These are phyloP conservation scores for Calophaca sinica DNA, from an alignment of 306 rosid genomes.

Conservation along the genomic window DNA sequence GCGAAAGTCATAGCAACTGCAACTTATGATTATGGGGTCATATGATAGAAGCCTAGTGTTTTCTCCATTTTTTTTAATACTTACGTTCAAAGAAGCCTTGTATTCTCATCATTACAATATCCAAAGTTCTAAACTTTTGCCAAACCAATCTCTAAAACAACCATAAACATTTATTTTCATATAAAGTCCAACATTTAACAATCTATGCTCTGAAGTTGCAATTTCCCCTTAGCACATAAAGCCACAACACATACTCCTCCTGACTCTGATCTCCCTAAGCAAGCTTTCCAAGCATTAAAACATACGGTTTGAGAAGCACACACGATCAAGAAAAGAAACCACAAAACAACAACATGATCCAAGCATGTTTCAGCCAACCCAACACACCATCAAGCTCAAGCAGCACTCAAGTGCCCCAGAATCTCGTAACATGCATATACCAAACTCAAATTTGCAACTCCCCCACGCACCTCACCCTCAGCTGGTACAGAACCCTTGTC, in stretches of 20 bases:
- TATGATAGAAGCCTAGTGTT: neutral
- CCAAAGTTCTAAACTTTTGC: too few species aligned
- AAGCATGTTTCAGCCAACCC: neutral
- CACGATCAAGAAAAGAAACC: too few species aligned
- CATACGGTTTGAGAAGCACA: neutral
- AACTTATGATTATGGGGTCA: too few species aligned
- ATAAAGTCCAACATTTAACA: too few species aligned
- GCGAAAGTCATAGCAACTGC: neutral
- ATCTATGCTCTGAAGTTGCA: too few species aligned
- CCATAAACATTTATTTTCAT: too few species aligned
- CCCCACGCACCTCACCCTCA: neutral
- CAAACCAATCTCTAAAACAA: too few species aligned
- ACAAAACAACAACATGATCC: neutral
- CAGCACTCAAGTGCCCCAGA: neutral
- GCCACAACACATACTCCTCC: too few species aligned
- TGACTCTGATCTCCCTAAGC: too few species aligned
- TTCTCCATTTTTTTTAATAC: neutral
- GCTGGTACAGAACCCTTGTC: neutral
- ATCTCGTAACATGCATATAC: slow-evolving; percentile 1
- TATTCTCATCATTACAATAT: too few species aligned
- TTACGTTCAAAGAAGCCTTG: neutral
- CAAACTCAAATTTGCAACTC: slow-evolving; percentile 6
- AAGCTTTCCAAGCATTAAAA: too few species aligned
- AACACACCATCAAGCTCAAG: neutral
- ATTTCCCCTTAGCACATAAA: too few species aligned